phyloP scores from a whole-genome alignment of 2,329 filamentous ascomycete species.

The Aspergillus pseudoterreus region DNA sequence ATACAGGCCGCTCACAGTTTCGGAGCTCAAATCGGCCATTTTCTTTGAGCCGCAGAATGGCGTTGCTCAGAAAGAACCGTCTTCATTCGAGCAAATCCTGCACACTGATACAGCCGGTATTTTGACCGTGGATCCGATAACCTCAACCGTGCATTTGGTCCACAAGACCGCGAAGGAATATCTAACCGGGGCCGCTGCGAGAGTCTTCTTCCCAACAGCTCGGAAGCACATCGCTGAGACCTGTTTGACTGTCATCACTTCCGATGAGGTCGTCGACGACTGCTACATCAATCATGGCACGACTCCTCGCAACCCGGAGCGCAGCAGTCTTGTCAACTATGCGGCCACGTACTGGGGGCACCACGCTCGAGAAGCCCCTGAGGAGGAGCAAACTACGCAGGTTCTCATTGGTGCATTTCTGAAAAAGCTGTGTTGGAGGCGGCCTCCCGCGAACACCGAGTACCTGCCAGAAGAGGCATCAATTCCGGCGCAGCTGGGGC shows the following conservation, averaged over 20 bases:
- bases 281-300: slow-evolving; percentile 21
- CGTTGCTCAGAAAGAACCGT: too few relatives aligned
- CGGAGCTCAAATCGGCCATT: slow-evolving; percentile 20
- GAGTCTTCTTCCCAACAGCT: slow-evolving; percentile 28
- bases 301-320: slow-evolving; percentile 6
- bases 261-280: slow-evolving; percentile 30
- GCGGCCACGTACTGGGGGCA: slow-evolving; percentile 28
- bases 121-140: slow-evolving; percentile 23
- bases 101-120: slow-evolving; percentile 19
- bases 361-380: slow-evolving; percentile 23
- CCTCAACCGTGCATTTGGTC: slow-evolving; percentile 23
- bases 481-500: slow-evolving; percentile 19
- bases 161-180: slow-evolving; percentile 31
- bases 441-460: slow-evolving; percentile 18
- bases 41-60: slow-evolving; percentile 3
- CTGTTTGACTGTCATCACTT: slow-evolving; percentile 24
- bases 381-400: slow-evolving; percentile 29
- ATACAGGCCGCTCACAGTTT: slow-evolving; percentile 20
- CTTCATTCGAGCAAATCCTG: slow-evolving; percentile 16
- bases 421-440: slow-evolving; percentile 30
- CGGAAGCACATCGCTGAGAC: slow-evolving; percentile 26
- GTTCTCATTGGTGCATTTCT: slow-evolving; percentile 30
- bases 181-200: slow-evolving; percentile 20
- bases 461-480: slow-evolving; percentile 1
- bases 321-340: slow-evolving; percentile 20